A percentile compares a stretch with the other conserved stretches of the same genome.
These are phyloP conservation scores for Pseudogymnoascus sp. DNA, from an alignment of 2,329 filamentous ascomycete genomes.

Conservation along the genomic window DNA sequence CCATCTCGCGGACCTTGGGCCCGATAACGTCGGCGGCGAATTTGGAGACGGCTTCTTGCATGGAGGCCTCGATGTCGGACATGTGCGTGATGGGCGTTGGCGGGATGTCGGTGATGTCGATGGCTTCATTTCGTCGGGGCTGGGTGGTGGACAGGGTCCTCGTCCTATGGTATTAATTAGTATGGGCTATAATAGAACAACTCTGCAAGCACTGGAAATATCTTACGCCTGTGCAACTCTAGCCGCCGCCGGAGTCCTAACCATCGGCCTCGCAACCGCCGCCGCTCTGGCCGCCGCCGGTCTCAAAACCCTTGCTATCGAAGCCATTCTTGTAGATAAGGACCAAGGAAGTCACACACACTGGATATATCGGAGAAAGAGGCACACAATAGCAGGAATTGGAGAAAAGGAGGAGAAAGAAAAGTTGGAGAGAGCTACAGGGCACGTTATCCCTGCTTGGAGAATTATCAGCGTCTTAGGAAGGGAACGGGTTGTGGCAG, in stretches of 20 bases:
- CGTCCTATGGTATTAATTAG: slow-evolving; percentile 27
- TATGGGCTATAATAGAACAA: not conserved
- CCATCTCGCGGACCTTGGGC: slow-evolving; percentile 93
- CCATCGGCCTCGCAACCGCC: slow-evolving; percentile 33
- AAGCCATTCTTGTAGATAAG: slow-evolving; percentile 37
- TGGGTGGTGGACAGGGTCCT: slow-evolving; percentile 57
- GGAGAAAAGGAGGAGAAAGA: not conserved
- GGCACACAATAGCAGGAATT: not conserved
- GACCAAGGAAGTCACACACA: not conserved
- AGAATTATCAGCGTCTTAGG: slow-evolving; percentile 3
- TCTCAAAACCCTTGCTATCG: slow-evolving; percentile 41
- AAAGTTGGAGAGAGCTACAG: slow-evolving; percentile 2
- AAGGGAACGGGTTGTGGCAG: not conserved
- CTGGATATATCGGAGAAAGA: not conserved
- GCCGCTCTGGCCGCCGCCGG: slow-evolving; percentile 37
- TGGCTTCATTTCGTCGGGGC: slow-evolving; percentile 44
- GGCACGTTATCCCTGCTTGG: slow-evolving; percentile 1
- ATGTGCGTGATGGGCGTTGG: slow-evolving; percentile 91
- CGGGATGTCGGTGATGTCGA: slow-evolving; percentile 68
- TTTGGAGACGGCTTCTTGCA: slow-evolving; percentile 84
- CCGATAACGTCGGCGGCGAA: slow-evolving; percentile 85
- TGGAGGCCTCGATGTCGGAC: slow-evolving; percentile 81
- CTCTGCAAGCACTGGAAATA: not conserved
- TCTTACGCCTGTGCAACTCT: slow-evolving; percentile 38
- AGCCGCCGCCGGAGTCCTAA: slow-evolving; percentile 33